phyloP scores from a whole-genome alignment of 495 filamentous ascomycete species.

The Clohesyomyces aquaticus region DNA sequence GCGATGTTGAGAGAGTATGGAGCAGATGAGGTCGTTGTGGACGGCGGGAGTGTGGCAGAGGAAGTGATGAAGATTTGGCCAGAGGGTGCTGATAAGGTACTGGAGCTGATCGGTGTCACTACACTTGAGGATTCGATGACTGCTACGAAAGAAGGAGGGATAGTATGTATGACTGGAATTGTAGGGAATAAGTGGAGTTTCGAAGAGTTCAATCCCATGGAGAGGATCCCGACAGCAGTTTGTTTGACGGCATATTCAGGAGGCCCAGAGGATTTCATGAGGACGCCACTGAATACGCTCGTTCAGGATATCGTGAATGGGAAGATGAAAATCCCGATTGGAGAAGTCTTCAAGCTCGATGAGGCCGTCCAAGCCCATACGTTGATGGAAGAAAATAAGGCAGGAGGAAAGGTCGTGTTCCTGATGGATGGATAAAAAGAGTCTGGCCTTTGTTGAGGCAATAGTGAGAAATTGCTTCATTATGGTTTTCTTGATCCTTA shows the following conservation, averaged over 20 bases:
- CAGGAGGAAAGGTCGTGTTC: conserved; percentile 44
- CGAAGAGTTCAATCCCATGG: conserved; percentile 54
- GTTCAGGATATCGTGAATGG: conserved; percentile 48
- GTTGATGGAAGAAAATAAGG: conserved; percentile 43
- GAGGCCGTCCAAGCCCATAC: conserved; percentile 56
- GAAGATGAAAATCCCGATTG: conserved; percentile 51
- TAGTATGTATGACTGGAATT: conserved; percentile 57
- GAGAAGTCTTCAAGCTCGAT: conserved; percentile 55
- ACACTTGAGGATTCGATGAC: conserved; percentile 52
- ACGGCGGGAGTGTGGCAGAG: conserved; percentile 48
- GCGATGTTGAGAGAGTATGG: conserved; percentile 50
- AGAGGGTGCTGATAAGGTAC: conserved; percentile 54
- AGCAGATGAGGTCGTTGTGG: conserved; percentile 50
- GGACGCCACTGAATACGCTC: conserved; percentile 54
- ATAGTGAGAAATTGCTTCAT: neutral
- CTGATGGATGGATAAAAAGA: conserved; percentile 37
- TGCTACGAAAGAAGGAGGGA: conserved; percentile 49
- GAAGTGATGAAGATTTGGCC: conserved; percentile 44
- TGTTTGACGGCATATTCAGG: conserved; percentile 54
- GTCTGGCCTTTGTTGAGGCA: neutral
- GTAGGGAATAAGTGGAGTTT: conserved; percentile 55
- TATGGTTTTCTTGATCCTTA: too few relatives aligned
- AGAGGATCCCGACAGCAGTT: conserved; percentile 50
- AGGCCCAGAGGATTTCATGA: conserved; percentile 52
- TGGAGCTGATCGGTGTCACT: conserved; percentile 54